These are phyloP conservation scores for Penicillium corylophilum DNA, from an alignment of 2,329 filamentous ascomycete genomes.

Conservation along the genomic window DNA sequence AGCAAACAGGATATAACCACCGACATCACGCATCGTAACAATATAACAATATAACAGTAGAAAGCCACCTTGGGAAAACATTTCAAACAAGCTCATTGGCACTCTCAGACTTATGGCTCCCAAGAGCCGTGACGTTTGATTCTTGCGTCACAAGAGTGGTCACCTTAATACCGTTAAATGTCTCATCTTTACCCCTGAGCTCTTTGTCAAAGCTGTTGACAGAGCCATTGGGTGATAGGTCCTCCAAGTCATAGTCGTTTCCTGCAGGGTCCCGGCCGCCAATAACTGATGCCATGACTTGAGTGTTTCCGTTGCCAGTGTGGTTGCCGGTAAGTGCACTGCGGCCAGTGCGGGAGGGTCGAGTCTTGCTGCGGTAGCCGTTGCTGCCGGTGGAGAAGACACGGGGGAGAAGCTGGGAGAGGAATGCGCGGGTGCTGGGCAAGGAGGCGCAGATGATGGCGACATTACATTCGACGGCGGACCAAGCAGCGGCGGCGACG, in stretches of 20 bases:
- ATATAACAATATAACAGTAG: neutral
- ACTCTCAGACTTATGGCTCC: slow-evolving; percentile 23
- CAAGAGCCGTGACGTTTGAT: slow-evolving; percentile 7
- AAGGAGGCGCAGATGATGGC: slow-evolving; percentile 45
- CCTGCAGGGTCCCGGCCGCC: slow-evolving; percentile 9
- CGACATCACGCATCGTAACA: neutral
- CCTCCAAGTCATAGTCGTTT: slow-evolving; percentile 16
- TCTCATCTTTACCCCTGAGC: neutral
- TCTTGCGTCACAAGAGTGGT: slow-evolving; percentile 30
- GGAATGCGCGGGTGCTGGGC: slow-evolving; percentile 31
- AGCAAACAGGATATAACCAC: neutral
- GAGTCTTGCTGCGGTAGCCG: slow-evolving; percentile 22
- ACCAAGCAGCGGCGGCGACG: slow-evolving; percentile 44
- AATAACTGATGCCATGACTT: slow-evolving; percentile 24
- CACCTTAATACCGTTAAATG: slow-evolving; percentile 26
- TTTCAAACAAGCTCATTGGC: slow-evolving; percentile 25
- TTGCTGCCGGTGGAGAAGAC: slow-evolving; percentile 29
- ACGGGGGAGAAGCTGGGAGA: slow-evolving; percentile 27
- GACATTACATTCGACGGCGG: slow-evolving; percentile 43
- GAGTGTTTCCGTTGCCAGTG: slow-evolving; percentile 3
- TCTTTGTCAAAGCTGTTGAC: slow-evolving; percentile 4
- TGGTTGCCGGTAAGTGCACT: slow-evolving; percentile 14
- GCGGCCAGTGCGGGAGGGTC: slow-evolving; percentile 15
- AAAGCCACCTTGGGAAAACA: slow-evolving; percentile 9
- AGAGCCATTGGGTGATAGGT: slow-evolving; percentile 9